These are phyloP conservation scores for Candida peoriensis DNA, from an alignment of 805 yeast genomes.

Conservation along the genomic window DNA sequence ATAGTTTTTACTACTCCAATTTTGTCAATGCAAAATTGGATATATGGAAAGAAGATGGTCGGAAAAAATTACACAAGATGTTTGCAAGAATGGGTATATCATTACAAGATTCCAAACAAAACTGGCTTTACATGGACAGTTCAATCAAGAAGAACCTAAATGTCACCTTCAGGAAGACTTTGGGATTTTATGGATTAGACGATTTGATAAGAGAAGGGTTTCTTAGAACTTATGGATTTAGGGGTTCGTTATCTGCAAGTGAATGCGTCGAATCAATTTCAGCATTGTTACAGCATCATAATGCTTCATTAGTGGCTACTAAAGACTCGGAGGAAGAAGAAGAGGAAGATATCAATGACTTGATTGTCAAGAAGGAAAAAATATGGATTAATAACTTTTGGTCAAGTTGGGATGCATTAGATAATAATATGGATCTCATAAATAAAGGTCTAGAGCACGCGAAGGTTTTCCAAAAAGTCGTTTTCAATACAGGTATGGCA, in stretches of 20 bases:
- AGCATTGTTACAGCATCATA: slow-evolving; percentile 74
- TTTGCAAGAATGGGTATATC: slow-evolving; percentile 97
- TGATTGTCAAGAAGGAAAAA: slow-evolving; percentile 43
- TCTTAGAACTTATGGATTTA: slow-evolving; percentile 77
- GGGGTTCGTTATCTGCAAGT: slow-evolving; percentile 84
- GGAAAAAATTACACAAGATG: slow-evolving; percentile 78
- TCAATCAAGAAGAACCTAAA: slow-evolving; percentile 70
- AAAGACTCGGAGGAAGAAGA: slow-evolving; percentile 16
- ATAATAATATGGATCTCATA: slow-evolving; percentile 44
- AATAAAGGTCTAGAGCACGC: slow-evolving; percentile 77
- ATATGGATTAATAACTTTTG: slow-evolving; percentile 73
- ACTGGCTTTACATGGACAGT: slow-evolving; percentile 88
- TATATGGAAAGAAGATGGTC: slow-evolving; percentile 90
- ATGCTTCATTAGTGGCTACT: slow-evolving; percentile 12
- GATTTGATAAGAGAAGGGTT: slow-evolving; percentile 85
- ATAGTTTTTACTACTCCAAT: slow-evolving; percentile 85
- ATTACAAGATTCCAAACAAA: slow-evolving; percentile 80
- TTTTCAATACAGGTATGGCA: slow-evolving; percentile 87
- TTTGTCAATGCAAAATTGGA: slow-evolving; percentile 83
- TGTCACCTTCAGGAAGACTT: slow-evolving; percentile 59
- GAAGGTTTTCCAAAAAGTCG: slow-evolving; percentile 72
- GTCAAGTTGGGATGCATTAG: slow-evolving; percentile 64
- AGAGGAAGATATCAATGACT: slow-evolving; percentile 26
- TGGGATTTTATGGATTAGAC: slow-evolving; percentile 74
- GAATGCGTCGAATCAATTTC: slow-evolving; percentile 88